Evolutionary conservation across 108 stramenopile species (phyloP), one percentile per base, ranked within the genome.

Genomic region (Schizochytrium sp.): DNA sequence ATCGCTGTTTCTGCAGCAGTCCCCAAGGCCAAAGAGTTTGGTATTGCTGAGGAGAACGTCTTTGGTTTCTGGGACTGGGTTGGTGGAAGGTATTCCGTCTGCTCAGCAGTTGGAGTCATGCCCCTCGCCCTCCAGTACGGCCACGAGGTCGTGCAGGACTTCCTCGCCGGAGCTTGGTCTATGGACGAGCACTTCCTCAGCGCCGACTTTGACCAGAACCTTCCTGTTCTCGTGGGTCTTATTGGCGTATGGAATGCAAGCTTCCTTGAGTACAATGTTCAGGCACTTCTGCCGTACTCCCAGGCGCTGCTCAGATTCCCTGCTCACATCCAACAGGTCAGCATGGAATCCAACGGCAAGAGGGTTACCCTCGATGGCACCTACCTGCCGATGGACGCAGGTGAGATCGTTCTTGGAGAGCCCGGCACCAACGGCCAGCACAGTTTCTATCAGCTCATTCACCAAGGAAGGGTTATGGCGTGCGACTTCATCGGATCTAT

Each of bases 291-390:
- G 57, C 98, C 99, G 4, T 99, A 99, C 92, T 97, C 98, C 3
- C 97, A 99, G 94, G 99, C 98, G 3, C 92, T 99, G 46, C 90
- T 98, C 88, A 96, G 96, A 87, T 93, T 99, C 83, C 98, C 99
- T n/a, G 98, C 98, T 46, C 98, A 99, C 92, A 98, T 99, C 88
- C 99, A 99, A 93, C 99, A 99, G 92, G 93, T 99, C 87, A 98
- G 98, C 91, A 99, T 99, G 99, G 99, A 99, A 91, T 95, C 95
- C 89, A 99, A 99, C 92, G 99, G 99, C 28, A 99, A 99, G 95
- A 92, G 96, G 7, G 97, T 97, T 0, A 95, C 96, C 4, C 72
- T 96, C 56, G 96, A 97, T 88, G 97, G 94, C 13, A 59, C n/a
- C 44, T 44, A 38, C 41, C 92, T 94, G 59, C 92, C 93, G n/a